phyloP scores from a whole-genome alignment of 257 asterid species.

The Solanum sitiens region DNA sequence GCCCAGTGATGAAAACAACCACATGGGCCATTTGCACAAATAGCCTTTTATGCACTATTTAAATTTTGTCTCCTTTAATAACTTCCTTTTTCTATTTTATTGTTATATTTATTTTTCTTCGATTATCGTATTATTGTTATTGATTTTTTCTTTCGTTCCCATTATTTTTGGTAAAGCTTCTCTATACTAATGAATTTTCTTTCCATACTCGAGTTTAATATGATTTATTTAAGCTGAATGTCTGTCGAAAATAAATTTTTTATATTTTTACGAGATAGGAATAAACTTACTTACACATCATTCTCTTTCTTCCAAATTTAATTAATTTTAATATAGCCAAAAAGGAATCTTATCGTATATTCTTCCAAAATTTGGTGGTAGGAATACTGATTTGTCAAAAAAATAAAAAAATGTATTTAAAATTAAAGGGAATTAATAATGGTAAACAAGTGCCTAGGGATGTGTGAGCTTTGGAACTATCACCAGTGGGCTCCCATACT shows the following conservation, averaged over 20 bases:
- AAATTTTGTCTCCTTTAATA: no score
- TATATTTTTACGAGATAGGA: fast-evolving
- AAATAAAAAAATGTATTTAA: not conserved
- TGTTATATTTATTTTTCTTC: fast-evolving
- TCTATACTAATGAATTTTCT: fast-evolving
- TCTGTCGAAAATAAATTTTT: fast-evolving
- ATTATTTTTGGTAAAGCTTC: not conserved
- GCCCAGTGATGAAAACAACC: not conserved
- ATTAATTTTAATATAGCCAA: not conserved
- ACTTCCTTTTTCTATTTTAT: not conserved
- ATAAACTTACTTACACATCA: fast-evolving
- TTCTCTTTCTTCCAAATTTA: no score
- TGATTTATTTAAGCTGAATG: fast-evolving
- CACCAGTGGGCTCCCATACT: not conserved
- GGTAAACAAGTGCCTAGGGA: not conserved
- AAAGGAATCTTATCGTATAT: not conserved
- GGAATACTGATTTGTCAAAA: not conserved
- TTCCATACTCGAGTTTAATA: no score
- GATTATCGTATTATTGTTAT: no score
- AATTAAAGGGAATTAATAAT: not conserved
- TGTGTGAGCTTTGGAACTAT: not conserved
- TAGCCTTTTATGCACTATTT: not conserved
- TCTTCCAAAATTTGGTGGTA: not conserved
- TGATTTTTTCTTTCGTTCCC: not conserved
- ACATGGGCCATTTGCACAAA: not conserved